These are phyloP conservation scores for Elsinoe arachidis DNA, from an alignment of 2,329 filamentous ascomycete species.

Conservation along the genomic window DNA sequence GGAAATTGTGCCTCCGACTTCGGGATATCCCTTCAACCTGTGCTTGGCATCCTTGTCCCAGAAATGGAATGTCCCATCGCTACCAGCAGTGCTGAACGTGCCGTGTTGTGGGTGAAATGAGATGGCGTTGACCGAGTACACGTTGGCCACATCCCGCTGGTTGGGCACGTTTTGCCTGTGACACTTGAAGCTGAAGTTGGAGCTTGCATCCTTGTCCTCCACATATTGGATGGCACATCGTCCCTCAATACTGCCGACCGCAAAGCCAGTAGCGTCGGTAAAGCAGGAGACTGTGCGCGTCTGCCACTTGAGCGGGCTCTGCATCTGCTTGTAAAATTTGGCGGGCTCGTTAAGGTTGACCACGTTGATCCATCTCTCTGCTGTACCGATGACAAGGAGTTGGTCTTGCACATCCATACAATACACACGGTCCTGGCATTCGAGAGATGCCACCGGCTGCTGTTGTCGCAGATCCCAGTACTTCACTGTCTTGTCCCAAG, in stretches of 20 bases:
- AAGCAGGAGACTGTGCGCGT: slow-evolving; percentile 94
- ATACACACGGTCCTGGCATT: slow-evolving; percentile 73
- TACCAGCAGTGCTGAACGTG: slow-evolving; percentile 95
- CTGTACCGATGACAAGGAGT: slow-evolving; percentile 82
- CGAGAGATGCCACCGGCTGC: slow-evolving; percentile 55
- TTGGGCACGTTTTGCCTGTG: slow-evolving; percentile 70
- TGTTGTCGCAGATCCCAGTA: slow-evolving; percentile 74
- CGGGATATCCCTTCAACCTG: slow-evolving; percentile 55
- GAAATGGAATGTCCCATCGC: slow-evolving; percentile 93
- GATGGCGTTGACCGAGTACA: slow-evolving; percentile 93
- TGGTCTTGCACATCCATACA: slow-evolving; percentile 82
- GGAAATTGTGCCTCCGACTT: slow-evolving; percentile 67
- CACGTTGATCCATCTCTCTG: slow-evolving; percentile 93
- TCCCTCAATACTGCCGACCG: slow-evolving; percentile 92
- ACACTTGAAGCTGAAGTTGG: slow-evolving; percentile 99
- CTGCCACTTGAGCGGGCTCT: slow-evolving; percentile 97
- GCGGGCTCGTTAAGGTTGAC: slow-evolving; percentile 81
- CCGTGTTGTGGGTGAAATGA: slow-evolving; percentile 94
- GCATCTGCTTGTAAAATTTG: slow-evolving; percentile 91
- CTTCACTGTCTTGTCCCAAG: slow-evolving; percentile 84
- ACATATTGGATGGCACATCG: slow-evolving; percentile 97
- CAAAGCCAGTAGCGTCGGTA: slow-evolving; percentile 81
- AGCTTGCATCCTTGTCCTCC: slow-evolving; percentile 79
- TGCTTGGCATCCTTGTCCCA: slow-evolving; percentile 63
- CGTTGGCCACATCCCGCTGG: slow-evolving; percentile 64